Conservation (phyloP, 177 flowering plant species). For the Tripterygium wilfordii region DNA sequence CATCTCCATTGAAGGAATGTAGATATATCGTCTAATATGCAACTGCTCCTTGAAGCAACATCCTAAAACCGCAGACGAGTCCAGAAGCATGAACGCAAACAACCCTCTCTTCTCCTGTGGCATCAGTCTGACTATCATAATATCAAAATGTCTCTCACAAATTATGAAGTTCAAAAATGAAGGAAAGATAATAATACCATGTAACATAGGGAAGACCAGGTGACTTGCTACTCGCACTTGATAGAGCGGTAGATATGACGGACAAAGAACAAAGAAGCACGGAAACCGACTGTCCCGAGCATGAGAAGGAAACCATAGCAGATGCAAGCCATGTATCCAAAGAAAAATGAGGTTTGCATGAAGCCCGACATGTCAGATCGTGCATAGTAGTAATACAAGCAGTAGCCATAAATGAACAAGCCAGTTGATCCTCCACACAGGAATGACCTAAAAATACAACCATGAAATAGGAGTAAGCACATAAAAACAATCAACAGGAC, state of each 20-base stretch:
- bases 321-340: constrained; percentile 12
- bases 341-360: constrained; percentile 27
- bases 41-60: too few species aligned
- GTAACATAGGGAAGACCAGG: too few species aligned
- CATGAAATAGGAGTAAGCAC: background rate
- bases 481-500: background rate
- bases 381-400: constrained; percentile 40
- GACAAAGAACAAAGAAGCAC: constrained; percentile 42
- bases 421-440: constrained; percentile 48
- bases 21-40: too few species aligned
- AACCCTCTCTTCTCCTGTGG: too few species aligned
- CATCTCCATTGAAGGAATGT: too few species aligned
- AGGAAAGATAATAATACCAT: too few species aligned
- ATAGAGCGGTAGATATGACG: constrained; percentile 43
- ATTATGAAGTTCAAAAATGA: too few species aligned
- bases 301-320: constrained; percentile 19
- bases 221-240: constrained; percentile 35
- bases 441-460: constrained; percentile 26
- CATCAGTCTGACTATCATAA: too few species aligned
- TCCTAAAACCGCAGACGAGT: too few species aligned
- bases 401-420: constrained; percentile 35
- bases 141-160: too few species aligned
- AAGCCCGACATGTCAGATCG: constrained; percentile 45
- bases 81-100: too few species aligned
- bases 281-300: constrained; percentile 45